These are phyloP conservation scores for Salix suchowensis DNA, from an alignment of 345 rosid genomes.

Conservation along the genomic window DNA sequence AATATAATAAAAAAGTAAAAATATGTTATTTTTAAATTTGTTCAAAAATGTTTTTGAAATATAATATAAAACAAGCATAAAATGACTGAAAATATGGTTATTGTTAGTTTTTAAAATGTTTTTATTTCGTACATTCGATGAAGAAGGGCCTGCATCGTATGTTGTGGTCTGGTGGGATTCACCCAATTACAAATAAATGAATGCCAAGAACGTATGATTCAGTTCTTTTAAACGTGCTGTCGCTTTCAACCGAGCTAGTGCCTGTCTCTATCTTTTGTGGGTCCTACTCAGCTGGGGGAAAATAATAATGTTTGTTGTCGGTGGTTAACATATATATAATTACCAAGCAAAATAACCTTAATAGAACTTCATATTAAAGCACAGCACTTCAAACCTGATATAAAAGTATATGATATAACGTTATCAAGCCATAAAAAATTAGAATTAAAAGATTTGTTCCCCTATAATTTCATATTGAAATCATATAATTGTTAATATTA, in stretches of 20 bases:
- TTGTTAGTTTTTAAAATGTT: too few species aligned
- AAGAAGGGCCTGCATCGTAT: neutral
- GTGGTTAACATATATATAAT: neutral
- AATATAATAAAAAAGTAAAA: too few species aligned
- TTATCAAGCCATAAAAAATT: too few species aligned
- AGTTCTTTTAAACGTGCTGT: neutral
- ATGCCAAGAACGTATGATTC: neutral
- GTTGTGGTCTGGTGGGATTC: neutral
- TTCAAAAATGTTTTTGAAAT: too few species aligned
- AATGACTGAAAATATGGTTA: too few species aligned
- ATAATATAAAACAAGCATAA: too few species aligned
- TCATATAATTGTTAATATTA: accelerated
- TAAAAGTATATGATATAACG: neutral
- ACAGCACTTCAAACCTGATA: neutral
- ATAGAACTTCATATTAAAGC: neutral
- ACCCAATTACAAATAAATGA: neutral
- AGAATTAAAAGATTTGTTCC: too few species aligned
- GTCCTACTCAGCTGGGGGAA: neutral
- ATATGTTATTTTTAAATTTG: too few species aligned
- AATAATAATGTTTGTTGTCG: neutral
- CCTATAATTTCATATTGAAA: too few species aligned
- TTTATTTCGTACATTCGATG: neutral
- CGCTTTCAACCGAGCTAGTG: neutral
- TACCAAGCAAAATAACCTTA: neutral
- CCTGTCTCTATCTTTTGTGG: neutral